Base-by-base conservation (phyloP, 176 grass and related monocot genomes). In the Carex parvula region DNA sequence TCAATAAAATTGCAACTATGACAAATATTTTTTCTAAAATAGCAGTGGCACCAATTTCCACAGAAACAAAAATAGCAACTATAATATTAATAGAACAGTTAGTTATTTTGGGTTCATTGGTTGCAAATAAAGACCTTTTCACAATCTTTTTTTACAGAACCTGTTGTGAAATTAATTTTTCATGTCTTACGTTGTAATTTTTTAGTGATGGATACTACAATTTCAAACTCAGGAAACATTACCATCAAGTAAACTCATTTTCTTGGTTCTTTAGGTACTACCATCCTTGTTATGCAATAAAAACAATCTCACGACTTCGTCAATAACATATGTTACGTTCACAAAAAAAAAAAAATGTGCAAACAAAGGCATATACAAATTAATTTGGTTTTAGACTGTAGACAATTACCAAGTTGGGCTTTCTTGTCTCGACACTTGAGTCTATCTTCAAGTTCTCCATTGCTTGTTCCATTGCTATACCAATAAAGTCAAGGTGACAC, bases 361-460 rank as follows among this genome's bases (percentile, higher is more conserved):
- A 30, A 52, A 53, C 46, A 76, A 76, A 55, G 8, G 48, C 24
- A 77, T 55, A 11, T 30, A 77, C 71, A 84, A 74, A 57, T 67
- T 64, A 79, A 62, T 55, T 46, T 64, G 18, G 46, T 42, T 20
- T 69, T 61, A 87, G 44, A 71, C 81, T 85, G 24, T 5, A 70
- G 86, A 90, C 86, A 81, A 83, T 81, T 88, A 94, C 92, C 90
- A 91, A 89, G 86, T 92, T 89, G 85, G 84, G 64, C 62, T 70
- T 86, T 78, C 71, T 91, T 89, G 83, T 70, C 76, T 92, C 86
- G 48, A 79, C 78, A 85, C 76, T 88, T 65, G 87, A 67, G 84
- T 94, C 83, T 88, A 94, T 91, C 83, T 89, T 94, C 90, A 92
- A 86, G 80, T 86, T 89, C 70, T 85, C 80, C 60, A 92, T 83